Base-by-base conservation (phyloP, 208 protist species). In the Trypanosoma congolense region DNA sequence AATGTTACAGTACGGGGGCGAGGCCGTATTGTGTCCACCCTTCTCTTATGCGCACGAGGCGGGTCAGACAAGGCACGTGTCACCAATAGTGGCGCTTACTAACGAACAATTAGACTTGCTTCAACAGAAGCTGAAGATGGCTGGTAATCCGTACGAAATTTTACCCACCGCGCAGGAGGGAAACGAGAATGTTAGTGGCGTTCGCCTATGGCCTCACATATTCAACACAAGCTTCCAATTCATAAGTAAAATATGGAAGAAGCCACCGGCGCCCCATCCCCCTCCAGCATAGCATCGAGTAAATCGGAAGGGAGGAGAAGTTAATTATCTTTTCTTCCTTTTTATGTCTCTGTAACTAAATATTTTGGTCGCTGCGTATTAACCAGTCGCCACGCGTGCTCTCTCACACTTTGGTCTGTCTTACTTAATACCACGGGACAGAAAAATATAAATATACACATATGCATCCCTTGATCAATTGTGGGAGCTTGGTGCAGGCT, bases 211-310 rank as follows among this genome's bases (percentile, higher is more conserved):
- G 75, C 87, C 87, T 2, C 61, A 65, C 3, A 49, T 36, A 2
- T 87, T 82, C 28, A 18, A 50, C 2, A 79, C 80, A 1, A 94
- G 87, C 45, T 94, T 94, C 56, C 77, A 90, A 43, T 94, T 83
- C 50, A 56, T 94, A 12, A 75, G 73, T 5, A 91, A 91, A 48
- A 84, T 94, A 38, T 75, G 62, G 68, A 92, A 92, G 61, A 65
- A 50, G 22, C 38, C 53, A 21, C 24, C 56, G 48, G 4, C 19
- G n/a, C 16, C 36, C 22, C 56, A 19, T 16, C 16, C 8, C 8
- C 10, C 10, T 8, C 14, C 8, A 14, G 35, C 21, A 46, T n/a
- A n/a, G n/a, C n/a, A 19, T 46, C 10, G 21, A 46, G n/a, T 31
- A 22, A 35, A 8, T n/a, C n/a, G n/a, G 33, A 38, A 12, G 33